Evolutionary conservation across 345 rosid species (phyloP).

Genomic region (Pistacia atlantica): DNA sequence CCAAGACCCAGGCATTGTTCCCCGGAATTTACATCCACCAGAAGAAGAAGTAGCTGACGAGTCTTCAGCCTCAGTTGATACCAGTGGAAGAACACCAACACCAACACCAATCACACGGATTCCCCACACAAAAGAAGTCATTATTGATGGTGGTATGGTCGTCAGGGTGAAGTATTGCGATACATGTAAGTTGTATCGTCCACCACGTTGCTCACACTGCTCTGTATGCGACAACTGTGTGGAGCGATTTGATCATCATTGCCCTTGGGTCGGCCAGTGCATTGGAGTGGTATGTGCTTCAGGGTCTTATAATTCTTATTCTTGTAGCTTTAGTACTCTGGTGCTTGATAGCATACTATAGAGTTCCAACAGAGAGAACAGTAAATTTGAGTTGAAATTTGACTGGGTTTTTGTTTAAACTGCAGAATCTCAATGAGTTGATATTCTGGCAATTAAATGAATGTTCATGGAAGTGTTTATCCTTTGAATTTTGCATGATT

Average conservation of each 20-base stretch:
- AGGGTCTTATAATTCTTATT: background rate
- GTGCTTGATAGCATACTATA: slow-evolving; percentile 5
- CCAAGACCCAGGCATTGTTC: slow-evolving; percentile 55
- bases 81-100: slow-evolving; percentile 26
- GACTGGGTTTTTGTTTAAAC: background rate
- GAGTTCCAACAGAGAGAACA: background rate
- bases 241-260: slow-evolving; percentile 61
- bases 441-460: background rate
- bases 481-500: background rate
- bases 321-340: background rate
- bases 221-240: slow-evolving; percentile 61
- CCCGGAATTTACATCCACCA: slow-evolving; percentile 49
- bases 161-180: slow-evolving; percentile 55
- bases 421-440: background rate
- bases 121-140: slow-evolving; percentile 40
- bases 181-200: slow-evolving; percentile 59
- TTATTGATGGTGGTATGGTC: slow-evolving; percentile 35
- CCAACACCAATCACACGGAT: slow-evolving; percentile 43
- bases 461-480: background rate
- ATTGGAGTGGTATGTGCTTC: slow-evolving; percentile 51
- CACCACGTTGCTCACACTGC: slow-evolving; percentile 65
- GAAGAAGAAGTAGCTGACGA: slow-evolving; percentile 45
- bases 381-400: background rate
- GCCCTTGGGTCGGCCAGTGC: slow-evolving; percentile 71
- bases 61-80: slow-evolving; percentile 34